Evolutionary conservation across 2,329 filamentous ascomycete species (phyloP), one percentile per base, ranked within the genome.

Genomic region (Cadophora sp.): DNA sequence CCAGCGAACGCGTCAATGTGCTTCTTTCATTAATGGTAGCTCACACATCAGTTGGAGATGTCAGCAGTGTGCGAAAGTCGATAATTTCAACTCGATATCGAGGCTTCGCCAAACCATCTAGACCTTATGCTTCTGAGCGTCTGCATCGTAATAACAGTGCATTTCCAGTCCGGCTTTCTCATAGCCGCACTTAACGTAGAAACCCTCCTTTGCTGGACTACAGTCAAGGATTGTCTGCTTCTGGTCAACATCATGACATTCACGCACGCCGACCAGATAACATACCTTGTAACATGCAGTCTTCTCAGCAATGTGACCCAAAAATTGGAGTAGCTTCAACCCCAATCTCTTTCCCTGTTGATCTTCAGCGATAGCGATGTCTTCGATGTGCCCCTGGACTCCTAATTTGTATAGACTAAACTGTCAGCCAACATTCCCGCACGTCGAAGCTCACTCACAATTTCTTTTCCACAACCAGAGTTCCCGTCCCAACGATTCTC

Each of bases 131-230:
- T 68, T 34, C 50, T 65, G 56, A 40, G 70, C 71, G 22, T 71
- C 67, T 1, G 65, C 48, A 51, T 76, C 72, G 53, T 96, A 95
- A 82, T 97, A 97, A 83, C 97, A 93, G 58, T 95, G 94, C 95
- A 99, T 98, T 81, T 98, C 93, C 65, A 97, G 83, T 19, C 96
- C 96, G 53, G 93, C 94, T 70, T 93, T 86, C 81, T 93, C 91
- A 81, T 97, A 98, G 67, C 94, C 94, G 81, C 95, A 98, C 86
- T 98, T 99, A 80, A 97, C 86, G 80, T 99, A 99, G 84, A 99
- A 99, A 26, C 94, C 95, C 81, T 97, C 94, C 79, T 98, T 99
- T 75, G 91, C 89, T 81, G 97, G 94, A 73, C 92, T 97, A 84
- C 95, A 98, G 81, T 98, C 95, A 73, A 99, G 87, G 74, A 98